Base-by-base conservation (phyloP, 2,329 filamentous ascomycete species). In the Monosporascus sp. region DNA sequence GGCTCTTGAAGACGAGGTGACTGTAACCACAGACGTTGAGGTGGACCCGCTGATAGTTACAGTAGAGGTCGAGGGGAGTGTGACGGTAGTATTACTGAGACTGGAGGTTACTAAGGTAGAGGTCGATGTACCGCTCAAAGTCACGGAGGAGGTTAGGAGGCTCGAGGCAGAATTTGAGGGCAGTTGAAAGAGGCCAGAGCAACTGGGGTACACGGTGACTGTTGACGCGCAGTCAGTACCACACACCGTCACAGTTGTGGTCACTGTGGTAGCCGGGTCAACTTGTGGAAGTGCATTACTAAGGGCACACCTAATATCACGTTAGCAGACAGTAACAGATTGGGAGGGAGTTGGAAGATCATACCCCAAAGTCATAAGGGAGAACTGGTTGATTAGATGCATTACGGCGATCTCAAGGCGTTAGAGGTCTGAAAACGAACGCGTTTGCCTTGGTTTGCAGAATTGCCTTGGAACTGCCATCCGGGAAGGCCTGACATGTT, bases 331-430 rank as follows among this genome's bases (percentile, higher is more conserved):
- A 41, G 52, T 9, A n/a, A 14, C 24, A 46, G 8, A 39, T 22
- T 15, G n/a, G 5, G 20, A n/a, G 20, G 43, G 43, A 9, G 2
- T 49, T 41, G 7, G 48, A 31, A 37, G 17, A 17, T 18, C 58
- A 44, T 62, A 68, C 65, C 64, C 57, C 24, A 65, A 46, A 55
- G 60, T 61, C 49, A 66, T 27, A 18, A 63, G 54, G 59, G 60
- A 59, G 45, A 66, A 57, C 47, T 50, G 51, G 52, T 57, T 57
- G 49, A 51, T 53, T 8, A 52, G 20, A 55, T 55, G 59, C 65
- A 68, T 68, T 53, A 48, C 49, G 49, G 47, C 27, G 20, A 48
- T 52, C 51, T 52, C 48, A 48, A 59, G 48, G 48, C 39, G 49
- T 38, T 18, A 37, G 18, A 47, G 38, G 44, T 38, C 37, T 35